Evolutionary conservation across 176 grass and related monocot species (phyloP).

Genomic region (Oryza longistaminata): DNA sequence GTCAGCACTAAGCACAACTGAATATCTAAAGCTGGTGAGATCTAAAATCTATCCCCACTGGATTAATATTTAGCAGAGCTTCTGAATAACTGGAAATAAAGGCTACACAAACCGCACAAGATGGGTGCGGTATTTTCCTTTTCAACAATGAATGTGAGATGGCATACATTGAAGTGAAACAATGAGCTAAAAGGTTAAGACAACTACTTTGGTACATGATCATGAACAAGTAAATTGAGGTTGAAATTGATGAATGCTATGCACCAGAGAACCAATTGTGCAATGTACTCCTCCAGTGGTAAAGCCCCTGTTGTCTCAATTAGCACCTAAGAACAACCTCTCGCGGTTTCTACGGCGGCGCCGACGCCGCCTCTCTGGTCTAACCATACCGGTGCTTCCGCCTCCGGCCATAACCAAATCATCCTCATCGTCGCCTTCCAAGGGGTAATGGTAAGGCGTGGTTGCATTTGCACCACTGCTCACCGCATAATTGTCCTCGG

Average conservation of each 20-base stretch:
- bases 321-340: constrained; percentile 62
- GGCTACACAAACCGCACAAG: constrained; percentile 37
- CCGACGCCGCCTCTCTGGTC: constrained; percentile 48
- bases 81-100: background rate
- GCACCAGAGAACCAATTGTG: constrained; percentile 46
- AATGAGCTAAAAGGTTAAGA: constrained; percentile 49
- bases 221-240: constrained; percentile 67
- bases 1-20: too few relatives aligned
- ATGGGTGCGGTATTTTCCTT: constrained; percentile 44
- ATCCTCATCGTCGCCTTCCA: constrained; percentile 54
- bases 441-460: constrained; percentile 48
- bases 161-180: constrained; percentile 49
- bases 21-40: background rate
- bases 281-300: constrained; percentile 33
- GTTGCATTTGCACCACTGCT: constrained; percentile 38
- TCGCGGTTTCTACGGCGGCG: constrained; percentile 69
- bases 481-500: constrained; percentile 34
- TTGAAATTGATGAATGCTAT: constrained; percentile 53
- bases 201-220: constrained; percentile 57
- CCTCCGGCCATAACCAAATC: constrained; percentile 32
- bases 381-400: constrained; percentile 30
- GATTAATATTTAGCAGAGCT: background rate
- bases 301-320: constrained; percentile 37
- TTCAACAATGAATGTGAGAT: constrained; percentile 52
- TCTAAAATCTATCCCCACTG: background rate